Evolutionary conservation across 2,329 filamentous ascomycete genomes (phyloP).

Genomic region (Onygenales sp.): DNA sequence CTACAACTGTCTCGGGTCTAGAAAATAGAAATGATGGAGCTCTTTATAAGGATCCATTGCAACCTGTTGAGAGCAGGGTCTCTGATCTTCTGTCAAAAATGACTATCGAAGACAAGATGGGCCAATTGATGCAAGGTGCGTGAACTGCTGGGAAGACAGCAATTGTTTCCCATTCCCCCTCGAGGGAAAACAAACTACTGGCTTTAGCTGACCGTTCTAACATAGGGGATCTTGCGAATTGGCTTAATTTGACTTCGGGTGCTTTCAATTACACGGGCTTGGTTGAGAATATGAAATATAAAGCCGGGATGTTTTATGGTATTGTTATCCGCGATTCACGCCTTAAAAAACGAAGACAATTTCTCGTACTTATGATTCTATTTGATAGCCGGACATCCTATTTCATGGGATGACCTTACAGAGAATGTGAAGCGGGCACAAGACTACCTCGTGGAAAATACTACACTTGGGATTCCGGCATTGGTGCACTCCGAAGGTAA

Average conservation of each 20-base stretch:
- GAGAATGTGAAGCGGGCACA: conserved; percentile 56
- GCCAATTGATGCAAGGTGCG: conserved; percentile 53
- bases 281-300: conserved; percentile 54
- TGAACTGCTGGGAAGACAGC: not conserved
- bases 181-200: not conserved
- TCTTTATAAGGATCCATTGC: conserved; percentile 53
- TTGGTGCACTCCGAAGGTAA: conserved; percentile 61
- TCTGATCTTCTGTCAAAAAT: conserved; percentile 60
- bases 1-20: not conserved
- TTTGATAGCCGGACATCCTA: conserved; percentile 44
- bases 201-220: not conserved
- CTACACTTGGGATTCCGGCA: conserved; percentile 60
- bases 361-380: not conserved
- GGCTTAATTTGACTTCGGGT: conserved; percentile 59
- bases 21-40: not conserved
- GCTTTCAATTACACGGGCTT: conserved; percentile 59
- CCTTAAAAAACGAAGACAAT: not conserved
- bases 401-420: conserved; percentile 54
- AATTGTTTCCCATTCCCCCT: not conserved
- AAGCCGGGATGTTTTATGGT: conserved; percentile 58
- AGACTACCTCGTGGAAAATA: conserved; percentile 59
- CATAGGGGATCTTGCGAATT: conserved; percentile 57
- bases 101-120: conserved; percentile 65
- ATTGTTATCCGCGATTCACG: not conserved
- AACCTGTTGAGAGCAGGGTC: conserved; percentile 55